These are phyloP conservation scores for Pseudocercospora fuligena DNA, from an alignment of 2,329 filamentous ascomycete species.

Conservation along the genomic window DNA sequence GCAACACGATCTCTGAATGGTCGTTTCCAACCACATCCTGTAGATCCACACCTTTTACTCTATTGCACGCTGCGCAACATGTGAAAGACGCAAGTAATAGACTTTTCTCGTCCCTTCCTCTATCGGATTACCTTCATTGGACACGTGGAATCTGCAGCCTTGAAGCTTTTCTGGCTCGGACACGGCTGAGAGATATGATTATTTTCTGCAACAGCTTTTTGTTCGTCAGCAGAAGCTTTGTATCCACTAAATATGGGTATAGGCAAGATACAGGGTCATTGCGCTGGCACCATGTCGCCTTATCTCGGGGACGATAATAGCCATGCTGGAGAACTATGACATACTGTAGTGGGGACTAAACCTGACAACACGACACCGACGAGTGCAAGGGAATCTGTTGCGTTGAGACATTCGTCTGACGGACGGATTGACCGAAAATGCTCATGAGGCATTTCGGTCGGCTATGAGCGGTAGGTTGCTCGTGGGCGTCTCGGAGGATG, in stretches of 20 bases:
- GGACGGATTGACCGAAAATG: background rate
- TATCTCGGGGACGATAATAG: slow-evolving; percentile 25
- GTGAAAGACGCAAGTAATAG: background rate
- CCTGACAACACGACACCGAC: slow-evolving; percentile 10
- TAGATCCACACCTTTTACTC: slow-evolving; percentile 18
- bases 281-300: slow-evolving; percentile 19
- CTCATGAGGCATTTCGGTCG: background rate
- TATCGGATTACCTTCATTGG: slow-evolving; percentile 10
- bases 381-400: slow-evolving; percentile 14
- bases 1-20: slow-evolving; percentile 13
- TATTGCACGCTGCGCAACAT: background rate
- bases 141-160: background rate
- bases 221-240: background rate
- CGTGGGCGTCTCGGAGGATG: background rate
- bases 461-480: slow-evolving; percentile 6
- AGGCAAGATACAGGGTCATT: background rate
- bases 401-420: slow-evolving; percentile 9
- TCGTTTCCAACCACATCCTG: slow-evolving; percentile 23
- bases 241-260: slow-evolving; percentile 3
- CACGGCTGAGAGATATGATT: slow-evolving; percentile 7
- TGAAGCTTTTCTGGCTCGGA: slow-evolving; percentile 8
- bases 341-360: slow-evolving; percentile 28
- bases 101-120: background rate
- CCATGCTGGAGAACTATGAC: slow-evolving; percentile 30
- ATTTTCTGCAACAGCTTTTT: slow-evolving; percentile 17